A percentile compares a stretch with the other conserved stretches of the same genome.
phyloP scores from a whole-genome alignment of 495 filamentous ascomycete genomes.

The Aspergillus sparsus region DNA sequence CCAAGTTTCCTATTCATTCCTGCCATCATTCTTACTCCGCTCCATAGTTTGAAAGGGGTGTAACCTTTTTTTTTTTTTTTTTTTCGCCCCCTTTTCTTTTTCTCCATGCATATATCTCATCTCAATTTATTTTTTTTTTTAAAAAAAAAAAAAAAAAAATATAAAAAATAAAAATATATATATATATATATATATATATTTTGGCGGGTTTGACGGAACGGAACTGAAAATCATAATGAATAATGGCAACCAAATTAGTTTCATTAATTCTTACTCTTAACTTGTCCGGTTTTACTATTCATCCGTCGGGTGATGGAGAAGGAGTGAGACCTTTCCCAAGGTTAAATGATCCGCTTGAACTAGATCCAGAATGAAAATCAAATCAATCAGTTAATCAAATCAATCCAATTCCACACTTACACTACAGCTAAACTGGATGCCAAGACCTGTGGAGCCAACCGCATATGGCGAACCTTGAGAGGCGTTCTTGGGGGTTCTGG shows the following conservation, averaged over 20 bases:
- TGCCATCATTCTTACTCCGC: slow-evolving; percentile 10
- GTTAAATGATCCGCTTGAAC: not conserved
- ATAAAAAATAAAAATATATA: no score
- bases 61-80: not conserved
- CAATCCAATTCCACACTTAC: not conserved
- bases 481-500: not conserved
- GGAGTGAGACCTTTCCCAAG: not conserved
- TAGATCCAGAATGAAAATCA: not conserved
- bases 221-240: not conserved
- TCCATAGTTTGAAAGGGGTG: slow-evolving; percentile 1
- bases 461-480: slow-evolving; percentile 12
- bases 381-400: not conserved
- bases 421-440: not conserved
- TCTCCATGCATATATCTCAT: not conserved
- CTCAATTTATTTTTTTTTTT: not conserved
- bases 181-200: not conserved
- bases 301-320: not conserved
- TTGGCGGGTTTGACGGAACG: not conserved
- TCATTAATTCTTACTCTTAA: not conserved
- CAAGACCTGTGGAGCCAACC: slow-evolving; percentile 5
- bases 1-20: slow-evolving; percentile 12
- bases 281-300: not conserved
- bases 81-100: not conserved
- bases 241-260: not conserved
- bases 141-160: not conserved